Evolutionary conservation across 2,329 filamentous ascomycete species (phyloP).

Genomic region (Tolypocladium tundrense): DNA sequence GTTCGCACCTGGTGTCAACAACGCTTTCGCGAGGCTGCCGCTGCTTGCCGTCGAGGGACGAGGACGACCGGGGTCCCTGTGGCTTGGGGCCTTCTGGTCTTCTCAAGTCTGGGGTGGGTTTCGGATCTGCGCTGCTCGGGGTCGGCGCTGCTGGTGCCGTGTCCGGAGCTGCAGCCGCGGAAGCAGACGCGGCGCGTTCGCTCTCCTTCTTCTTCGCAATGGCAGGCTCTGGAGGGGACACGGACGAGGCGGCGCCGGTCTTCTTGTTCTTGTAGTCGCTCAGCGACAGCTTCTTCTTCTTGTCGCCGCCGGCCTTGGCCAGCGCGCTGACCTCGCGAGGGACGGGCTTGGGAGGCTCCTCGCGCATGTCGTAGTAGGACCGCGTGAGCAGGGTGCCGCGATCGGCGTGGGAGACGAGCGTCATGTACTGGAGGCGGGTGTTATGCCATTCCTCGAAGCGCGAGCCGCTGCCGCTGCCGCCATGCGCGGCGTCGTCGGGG

Average conservation of each 20-base stretch:
- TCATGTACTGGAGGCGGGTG: slow-evolving; percentile 44
- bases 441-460: slow-evolving; percentile 38
- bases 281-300: slow-evolving; percentile 47
- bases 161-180: slow-evolving; percentile 2
- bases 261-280: slow-evolving; percentile 51
- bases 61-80: slow-evolving; percentile 11
- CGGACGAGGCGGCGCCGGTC: slow-evolving; percentile 19
- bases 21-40: slow-evolving; percentile 17
- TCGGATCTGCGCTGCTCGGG: slow-evolving; percentile 6
- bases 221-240: slow-evolving; percentile 25
- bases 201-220: slow-evolving; percentile 20
- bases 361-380: slow-evolving; percentile 46
- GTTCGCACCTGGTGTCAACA: slow-evolving; percentile 19
- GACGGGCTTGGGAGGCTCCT: slow-evolving; percentile 33
- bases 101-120: slow-evolving; percentile 3
- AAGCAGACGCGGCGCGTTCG: slow-evolving; percentile 17
- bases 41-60: slow-evolving; percentile 15
- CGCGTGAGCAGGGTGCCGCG: slow-evolving; percentile 47
- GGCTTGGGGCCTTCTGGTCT: slow-evolving; percentile 13
- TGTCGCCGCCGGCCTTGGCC: slow-evolving; percentile 28
- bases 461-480: slow-evolving; percentile 13
- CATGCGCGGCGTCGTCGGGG: slow-evolving; percentile 25
- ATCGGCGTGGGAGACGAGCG: slow-evolving; percentile 46
- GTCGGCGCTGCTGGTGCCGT: slow-evolving; percentile 1
- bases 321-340: slow-evolving; percentile 28